Base-by-base conservation (phyloP, 495 filamentous ascomycete genomes). In the Chaetomium tenue region DNA sequence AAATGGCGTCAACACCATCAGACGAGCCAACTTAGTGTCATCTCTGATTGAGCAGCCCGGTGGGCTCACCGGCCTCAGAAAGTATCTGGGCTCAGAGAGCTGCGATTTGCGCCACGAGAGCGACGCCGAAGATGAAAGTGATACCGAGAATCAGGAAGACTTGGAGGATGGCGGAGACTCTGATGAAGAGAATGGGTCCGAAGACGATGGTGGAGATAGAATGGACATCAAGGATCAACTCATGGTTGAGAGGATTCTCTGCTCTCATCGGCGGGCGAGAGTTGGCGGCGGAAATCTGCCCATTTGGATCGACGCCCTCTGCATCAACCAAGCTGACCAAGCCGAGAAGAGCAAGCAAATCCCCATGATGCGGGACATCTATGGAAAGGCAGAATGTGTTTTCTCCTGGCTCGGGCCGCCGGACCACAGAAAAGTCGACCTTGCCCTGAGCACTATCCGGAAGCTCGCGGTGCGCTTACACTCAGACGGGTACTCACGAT, bases 371-470 rank as follows among this genome's bases (percentile, higher is more conserved):
- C 48, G 22, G 22, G 48, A 51, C 0, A 51, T 51, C 23, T 51
- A 13, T 9, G 22, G 22, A 26, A 51, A 51, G 48, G 48, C 48
- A 12, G 11, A 3, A 4, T 51, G 22, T 23, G 48, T 51, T 51
- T 51, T 51, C 48, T 51, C 48, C 48, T 51, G 48, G 48, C 48
- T 51, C 23, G 48, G 48, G 22, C 48, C 48, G 9, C n/a, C 48
- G 3, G 48, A 20, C 48, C 48, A 51, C 48, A 51, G n/a, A 3
- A 51, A 51, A 22, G 0, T 51, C 25, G 48, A 51, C 16, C 22
- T 51, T 51, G 48, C 48, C 48, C 22, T 51, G 18, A 26, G 23
- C 48, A 26, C 48, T 3, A 51, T 51, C 22, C 48, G 48, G 8
- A 51, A 51, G 25, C 48, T 51, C 9, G 20, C 23, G 3, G 48